A percentile compares a stretch with the other conserved stretches of the same genome.
phyloP scores from a whole-genome alignment of 768 basidiomycete genomes.

The Cytidiella melzeri region DNA sequence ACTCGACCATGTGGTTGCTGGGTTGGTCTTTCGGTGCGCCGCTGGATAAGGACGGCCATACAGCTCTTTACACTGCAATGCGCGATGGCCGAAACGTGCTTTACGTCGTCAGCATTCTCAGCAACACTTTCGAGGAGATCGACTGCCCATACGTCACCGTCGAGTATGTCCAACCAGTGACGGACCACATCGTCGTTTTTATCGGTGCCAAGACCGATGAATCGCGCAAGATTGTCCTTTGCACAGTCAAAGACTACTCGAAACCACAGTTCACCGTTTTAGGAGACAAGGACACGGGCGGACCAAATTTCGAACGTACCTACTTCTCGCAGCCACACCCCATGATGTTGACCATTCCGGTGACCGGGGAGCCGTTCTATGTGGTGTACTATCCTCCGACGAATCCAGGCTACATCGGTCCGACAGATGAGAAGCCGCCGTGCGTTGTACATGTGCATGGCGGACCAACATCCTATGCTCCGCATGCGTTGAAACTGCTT shows the following conservation, averaged over 20 bases:
- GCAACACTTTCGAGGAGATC: slow-evolving; percentile 26
- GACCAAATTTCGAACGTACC: slow-evolving; percentile 20
- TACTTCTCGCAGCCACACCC: slow-evolving; percentile 45
- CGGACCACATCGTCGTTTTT: slow-evolving; percentile 34
- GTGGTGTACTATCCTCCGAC: slow-evolving; percentile 62
- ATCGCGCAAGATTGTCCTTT: slow-evolving; percentile 31
- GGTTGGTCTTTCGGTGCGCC: slow-evolving; percentile 42
- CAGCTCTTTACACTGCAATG: slow-evolving; percentile 27
- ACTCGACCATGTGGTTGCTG: slow-evolving; percentile 50
- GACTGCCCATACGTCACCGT: slow-evolving; percentile 40
- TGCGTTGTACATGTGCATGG: slow-evolving; percentile 63
- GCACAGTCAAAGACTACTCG: slow-evolving; percentile 22
- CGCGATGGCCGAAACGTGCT: slow-evolving; percentile 30
- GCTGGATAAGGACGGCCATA: slow-evolving; percentile 30
- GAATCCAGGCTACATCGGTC: slow-evolving; percentile 55
- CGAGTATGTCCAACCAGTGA: slow-evolving; percentile 30
- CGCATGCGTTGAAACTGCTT: slow-evolving; percentile 45
- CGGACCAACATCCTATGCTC: slow-evolving; percentile 52
- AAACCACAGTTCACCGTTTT: slow-evolving; percentile 20
- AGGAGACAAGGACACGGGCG: slow-evolving; percentile 20
- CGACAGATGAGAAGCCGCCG: slow-evolving; percentile 55
- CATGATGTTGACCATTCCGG: slow-evolving; percentile 34
- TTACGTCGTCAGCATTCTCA: slow-evolving; percentile 26
- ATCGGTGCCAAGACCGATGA: slow-evolving; percentile 37
- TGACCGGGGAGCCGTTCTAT: slow-evolving; percentile 41